Evolutionary conservation across 331 rosid genomes (phyloP), one percentile per base, ranked within the genome.

Genomic region (Erythrophleum ivorense): DNA sequence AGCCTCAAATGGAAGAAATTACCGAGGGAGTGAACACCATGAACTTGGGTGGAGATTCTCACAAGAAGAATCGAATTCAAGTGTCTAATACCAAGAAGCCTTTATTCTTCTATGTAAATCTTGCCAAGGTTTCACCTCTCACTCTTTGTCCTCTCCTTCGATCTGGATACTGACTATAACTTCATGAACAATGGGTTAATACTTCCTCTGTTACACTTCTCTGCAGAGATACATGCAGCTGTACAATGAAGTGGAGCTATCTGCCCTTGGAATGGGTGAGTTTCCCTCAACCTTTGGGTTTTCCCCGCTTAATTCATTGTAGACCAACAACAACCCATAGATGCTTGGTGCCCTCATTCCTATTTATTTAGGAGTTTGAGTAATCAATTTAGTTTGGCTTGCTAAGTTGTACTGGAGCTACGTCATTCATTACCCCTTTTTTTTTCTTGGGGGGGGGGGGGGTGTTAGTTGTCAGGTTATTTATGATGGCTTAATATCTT

Each of bases 261-360:
- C 95, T 64, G 95, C 95, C 43, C 89, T 91, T 31, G 95, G 95
- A 80, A 91, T 91, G 93, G 93, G 93, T 89, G 77, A 85, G 67
- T 70, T 78, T 79, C 70, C 45, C 18, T 55, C 24, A 21, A 29
- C 21, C 43, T 49, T 69, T 8, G 9, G 34, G 34, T 4, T 18
- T 52, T 19, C 40, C 34, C n/a, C 70, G 18, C 69, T 60, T 11
- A 12, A 5, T 21, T 11, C 11, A 19, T n/a, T 48, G 43, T 14
- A 7, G 63, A 19, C 6, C 63, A 57, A 57, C 33, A 18, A 5
- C 46, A 6, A 6, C 8, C 46, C 46, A 41, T 41, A 41, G 4
- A 41, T 41, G 46, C 8, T 41, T 41, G 4, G 46, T 41, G 46
- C 46, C 6, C 8, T 2, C 46, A 41, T 6, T 41, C 8, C 46